phyloP scores from a whole-genome alignment of 305 asterid genomes.

The Euphrasia arctica region DNA sequence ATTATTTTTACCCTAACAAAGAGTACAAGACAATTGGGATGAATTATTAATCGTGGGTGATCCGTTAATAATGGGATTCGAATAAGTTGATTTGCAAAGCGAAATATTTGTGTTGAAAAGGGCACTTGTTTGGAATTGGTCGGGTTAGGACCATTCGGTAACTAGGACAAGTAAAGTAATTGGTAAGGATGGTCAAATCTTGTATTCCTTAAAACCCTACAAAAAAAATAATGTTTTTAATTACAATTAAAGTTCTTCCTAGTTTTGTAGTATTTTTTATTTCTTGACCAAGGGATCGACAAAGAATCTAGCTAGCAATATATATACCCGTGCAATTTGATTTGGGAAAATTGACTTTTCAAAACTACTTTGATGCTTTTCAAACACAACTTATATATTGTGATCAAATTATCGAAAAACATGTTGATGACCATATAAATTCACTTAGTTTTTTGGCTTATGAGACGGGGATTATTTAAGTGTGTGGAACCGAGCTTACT shows the following conservation, averaged over 20 bases:
- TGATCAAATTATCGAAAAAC: not conserved
- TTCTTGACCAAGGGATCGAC: not conserved
- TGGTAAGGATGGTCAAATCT: constrained; percentile 3
- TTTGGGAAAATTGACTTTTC: not conserved
- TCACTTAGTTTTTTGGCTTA: not conserved
- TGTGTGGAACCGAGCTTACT: too few species aligned
- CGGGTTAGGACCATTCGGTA: constrained; percentile 32
- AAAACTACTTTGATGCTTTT: not conserved
- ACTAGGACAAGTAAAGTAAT: constrained; percentile 21
- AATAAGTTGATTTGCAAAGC: constrained; percentile 20
- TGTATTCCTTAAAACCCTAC: constrained; percentile 9
- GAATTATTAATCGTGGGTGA: not conserved
- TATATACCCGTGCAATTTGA: not conserved
- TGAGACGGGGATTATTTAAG: too few species aligned
- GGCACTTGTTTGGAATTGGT: constrained; percentile 35
- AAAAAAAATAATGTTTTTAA: not conserved
- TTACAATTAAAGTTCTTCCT: not conserved
- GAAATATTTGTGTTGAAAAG: constrained; percentile 30
- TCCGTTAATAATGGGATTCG: constrained; percentile 22
- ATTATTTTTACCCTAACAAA: too few species aligned
- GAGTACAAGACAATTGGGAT: too few species aligned
- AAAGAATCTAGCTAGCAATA: not conserved
- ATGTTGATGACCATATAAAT: not conserved
- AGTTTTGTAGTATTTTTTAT: not conserved
- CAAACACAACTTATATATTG: not conserved